Evolutionary conservation across 768 basidiomycete genomes (phyloP), one percentile per base, ranked within the genome.

Genomic region (Lentinula edodes): DNA sequence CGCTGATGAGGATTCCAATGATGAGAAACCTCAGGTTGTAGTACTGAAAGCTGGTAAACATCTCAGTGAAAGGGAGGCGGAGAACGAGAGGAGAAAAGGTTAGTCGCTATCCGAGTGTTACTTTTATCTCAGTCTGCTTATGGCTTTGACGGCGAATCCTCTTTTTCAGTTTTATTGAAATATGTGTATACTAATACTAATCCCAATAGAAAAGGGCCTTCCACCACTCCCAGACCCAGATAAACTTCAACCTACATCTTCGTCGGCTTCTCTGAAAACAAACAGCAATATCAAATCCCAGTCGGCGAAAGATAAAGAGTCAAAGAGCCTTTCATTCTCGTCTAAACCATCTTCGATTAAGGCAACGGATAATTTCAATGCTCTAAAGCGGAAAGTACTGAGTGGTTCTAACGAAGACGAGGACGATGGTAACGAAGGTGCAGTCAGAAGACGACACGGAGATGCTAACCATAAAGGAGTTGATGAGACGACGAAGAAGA

Each of bases 41-140:
- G 59, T 60, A 39, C 41, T 60, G 38, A 86, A 82, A 69, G 79
- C 84, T 54, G 87, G 88, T 43, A 88, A 85, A 66, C 88, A 89
- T 72, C 74, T 89, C 52, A 77, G 75, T 2, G 79, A 74, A 54
- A 73, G 76, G 58, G 85, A 89, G 63, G 85, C 73, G 9, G 81
- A 84, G 72, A 80, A 83, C 65, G 83, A 82, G 72, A 77, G 73
- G 52, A 74, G 83, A 54, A 83, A 76, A 74, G 81, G 83, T 84
- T 52, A 23, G 20, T 43, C 3, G 10, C 10, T 56, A 2, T 8
- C 2, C 2, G 57, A 16, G 2, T 50, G 64, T 18, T 36, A 63
- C 9, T 45, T 34, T 34, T 32, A 23, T 51, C 38, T 35, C 32
- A 36, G 52, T 36, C 39, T 28, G 38, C 45, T 0, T 20, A 23